Evolutionary conservation across 177 flowering plant species (phyloP), one percentile per base, ranked within the genome.

Genomic region (Vitis hybrid): DNA sequence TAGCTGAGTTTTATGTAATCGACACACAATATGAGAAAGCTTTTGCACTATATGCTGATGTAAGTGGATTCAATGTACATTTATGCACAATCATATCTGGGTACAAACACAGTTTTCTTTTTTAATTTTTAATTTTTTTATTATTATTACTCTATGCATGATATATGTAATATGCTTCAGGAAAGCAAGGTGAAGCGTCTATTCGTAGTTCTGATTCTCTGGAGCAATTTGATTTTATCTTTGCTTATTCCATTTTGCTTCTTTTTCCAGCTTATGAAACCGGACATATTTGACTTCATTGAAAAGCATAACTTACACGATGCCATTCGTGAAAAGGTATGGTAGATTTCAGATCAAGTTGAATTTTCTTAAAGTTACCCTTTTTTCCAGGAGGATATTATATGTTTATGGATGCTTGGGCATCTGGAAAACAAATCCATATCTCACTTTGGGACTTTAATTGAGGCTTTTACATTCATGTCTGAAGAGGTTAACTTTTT

Each of bases 11-110:
- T 67, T 96, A 92, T 85, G 89, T 91, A 58, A 86, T 91, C 73
- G 86, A 87, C 82, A 86, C 84, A 61, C 97, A 92, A 69, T 81
- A 87, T 75, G 97, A 93, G 82, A 91, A 88, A 81, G 98, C 97
- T 21, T 86, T 92, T 75, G 79, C 89, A 52, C 78, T 96, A 15
- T 93, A 88, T 85, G 98, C 98, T 75, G 99, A 93, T 86, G 98
- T 96, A 88, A 91, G 98, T 84, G 63, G 71, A 60, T 2, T 52
- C 21, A 4, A 66, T 66, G 46, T 19, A 27, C 30, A 66, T 11
- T n/a, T 21, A 11, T 56, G 48, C 24, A 62, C 30, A 64, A 63
- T 3, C 10, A 49, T 14, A 49, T 13, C 24, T 19, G 19, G 8
- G 30, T 1, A 27, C 51, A 19, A 17, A 17, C 19, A 17, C n/a